These are phyloP conservation scores for Kuraishia ogatae DNA, from an alignment of 805 yeast species.

Conservation along the genomic window DNA sequence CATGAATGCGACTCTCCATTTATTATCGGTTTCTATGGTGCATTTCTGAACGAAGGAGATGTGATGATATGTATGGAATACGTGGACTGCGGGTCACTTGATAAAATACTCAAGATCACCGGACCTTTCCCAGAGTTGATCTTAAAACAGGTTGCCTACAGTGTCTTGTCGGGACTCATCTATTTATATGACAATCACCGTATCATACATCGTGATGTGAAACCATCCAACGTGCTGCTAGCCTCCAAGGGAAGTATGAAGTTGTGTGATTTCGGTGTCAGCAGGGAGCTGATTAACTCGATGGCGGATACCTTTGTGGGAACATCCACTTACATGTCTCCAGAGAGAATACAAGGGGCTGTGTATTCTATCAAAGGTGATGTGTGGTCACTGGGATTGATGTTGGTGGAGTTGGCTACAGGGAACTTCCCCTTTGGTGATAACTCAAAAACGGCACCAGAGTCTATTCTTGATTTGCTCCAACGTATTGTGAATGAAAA, in stretches of 20 bases:
- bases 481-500: slow-evolving; percentile 92
- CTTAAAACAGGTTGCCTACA: slow-evolving; percentile 63
- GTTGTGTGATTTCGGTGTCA: slow-evolving; percentile 94
- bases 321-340: slow-evolving; percentile 95
- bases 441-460: slow-evolving; percentile 36
- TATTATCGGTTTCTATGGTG: slow-evolving; percentile 88
- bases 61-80: slow-evolving; percentile 93
- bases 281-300: slow-evolving; percentile 85
- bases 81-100: slow-evolving; percentile 91
- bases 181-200: slow-evolving; percentile 78
- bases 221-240: slow-evolving; percentile 88
- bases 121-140: slow-evolving; percentile 65
- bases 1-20: slow-evolving; percentile 81
- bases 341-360: slow-evolving; percentile 94
- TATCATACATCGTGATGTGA: slow-evolving; percentile 92
- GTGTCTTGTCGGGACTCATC: slow-evolving; percentile 72
- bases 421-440: slow-evolving; percentile 74
- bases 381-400: slow-evolving; percentile 93
- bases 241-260: slow-evolving; percentile 83
- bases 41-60: slow-evolving; percentile 63
- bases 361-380: slow-evolving; percentile 92
- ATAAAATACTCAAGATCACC: slow-evolving; percentile 53
- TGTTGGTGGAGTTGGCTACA: slow-evolving; percentile 80
- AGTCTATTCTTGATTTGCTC: slow-evolving; percentile 81
- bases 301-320: slow-evolving; percentile 98